Percentiles rank a stretch among this genome's conserved stretches.
These are phyloP conservation scores for Amanita rubescens DNA, from an alignment of 768 basidiomycete species.

Conservation along the genomic window DNA sequence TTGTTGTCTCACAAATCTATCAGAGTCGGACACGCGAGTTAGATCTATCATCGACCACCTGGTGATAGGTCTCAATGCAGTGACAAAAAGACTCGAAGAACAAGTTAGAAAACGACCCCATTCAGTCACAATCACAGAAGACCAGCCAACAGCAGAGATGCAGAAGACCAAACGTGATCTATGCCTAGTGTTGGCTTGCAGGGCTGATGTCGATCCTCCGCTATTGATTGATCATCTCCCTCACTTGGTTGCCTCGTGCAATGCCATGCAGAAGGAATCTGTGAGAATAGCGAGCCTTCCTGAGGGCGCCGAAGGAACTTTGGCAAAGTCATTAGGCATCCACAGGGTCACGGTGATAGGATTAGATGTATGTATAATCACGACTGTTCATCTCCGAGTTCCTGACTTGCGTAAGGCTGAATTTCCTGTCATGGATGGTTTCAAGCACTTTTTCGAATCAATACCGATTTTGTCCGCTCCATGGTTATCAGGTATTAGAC, in stretches of 20 bases:
- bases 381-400: slow-evolving; percentile 3
- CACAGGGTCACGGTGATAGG: slow-evolving; percentile 61
- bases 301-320: slow-evolving; percentile 50
- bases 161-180: slow-evolving; percentile 19
- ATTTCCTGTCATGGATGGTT: slow-evolving; percentile 28
- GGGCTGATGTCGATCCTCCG: slow-evolving; percentile 67
- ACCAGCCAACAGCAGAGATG: slow-evolving; percentile 6
- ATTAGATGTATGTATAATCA: slow-evolving; percentile 42
- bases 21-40: slow-evolving; percentile 3
- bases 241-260: slow-evolving; percentile 69
- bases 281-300: slow-evolving; percentile 61
- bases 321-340: slow-evolving; percentile 60
- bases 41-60: slow-evolving; percentile 43
- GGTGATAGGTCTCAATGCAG: slow-evolving; percentile 69
- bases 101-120: slow-evolving; percentile 33
- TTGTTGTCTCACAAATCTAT: not conserved
- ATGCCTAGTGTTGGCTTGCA: slow-evolving; percentile 59
- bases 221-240: slow-evolving; percentile 69
- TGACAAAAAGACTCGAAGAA: slow-evolving; percentile 64
- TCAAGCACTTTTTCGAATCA: slow-evolving; percentile 35
- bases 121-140: slow-evolving; percentile 18
- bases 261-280: slow-evolving; percentile 34
- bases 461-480: slow-evolving; percentile 54
- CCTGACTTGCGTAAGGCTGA: slow-evolving; percentile 25
- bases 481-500: slow-evolving; percentile 44